Percentiles rank a stretch among this genome's conserved stretches.
Conservation (phyloP, 2,329 filamentous ascomycete species). For the Fusarium bulbicola region DNA sequence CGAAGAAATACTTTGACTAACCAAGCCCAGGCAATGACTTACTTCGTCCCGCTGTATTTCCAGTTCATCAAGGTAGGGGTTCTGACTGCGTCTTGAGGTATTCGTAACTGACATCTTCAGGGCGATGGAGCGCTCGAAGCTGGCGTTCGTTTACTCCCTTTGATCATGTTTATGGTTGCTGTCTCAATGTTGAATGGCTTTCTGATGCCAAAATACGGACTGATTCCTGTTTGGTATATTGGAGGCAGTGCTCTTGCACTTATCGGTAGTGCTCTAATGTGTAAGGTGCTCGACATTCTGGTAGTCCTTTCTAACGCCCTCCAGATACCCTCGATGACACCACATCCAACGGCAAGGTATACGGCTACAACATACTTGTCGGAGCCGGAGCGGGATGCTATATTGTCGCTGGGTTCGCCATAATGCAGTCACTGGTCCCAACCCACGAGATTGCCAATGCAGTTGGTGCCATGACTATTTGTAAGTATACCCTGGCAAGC, state of each 20-base stretch:
- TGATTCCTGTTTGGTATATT: neutral
- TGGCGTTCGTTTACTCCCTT: neutral
- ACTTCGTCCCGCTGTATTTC: neutral
- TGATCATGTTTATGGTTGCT: neutral
- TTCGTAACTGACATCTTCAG: neutral
- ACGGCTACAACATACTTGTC: neutral
- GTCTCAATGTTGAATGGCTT: neutral
- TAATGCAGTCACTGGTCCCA: neutral
- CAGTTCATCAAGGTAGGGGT: neutral
- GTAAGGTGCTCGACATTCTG: neutral
- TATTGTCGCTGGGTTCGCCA: neutral
- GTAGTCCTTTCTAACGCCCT: neutral
- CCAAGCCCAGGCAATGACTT: neutral
- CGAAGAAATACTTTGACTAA: fast-evolving
- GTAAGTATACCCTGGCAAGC: neutral
- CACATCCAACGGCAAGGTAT: neutral
- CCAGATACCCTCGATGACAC: neutral
- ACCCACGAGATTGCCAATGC: neutral
- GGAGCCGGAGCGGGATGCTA: neutral
- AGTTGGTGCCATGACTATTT: neutral
- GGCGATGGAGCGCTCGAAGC: neutral
- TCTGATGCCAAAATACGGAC: neutral
- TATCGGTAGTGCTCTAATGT: neutral
- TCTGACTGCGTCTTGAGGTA: fast-evolving
- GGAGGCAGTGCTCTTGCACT: neutral